Evolutionary conservation across 495 filamentous ascomycete genomes (phyloP).

Genomic region (Penicillium chermesinum): DNA sequence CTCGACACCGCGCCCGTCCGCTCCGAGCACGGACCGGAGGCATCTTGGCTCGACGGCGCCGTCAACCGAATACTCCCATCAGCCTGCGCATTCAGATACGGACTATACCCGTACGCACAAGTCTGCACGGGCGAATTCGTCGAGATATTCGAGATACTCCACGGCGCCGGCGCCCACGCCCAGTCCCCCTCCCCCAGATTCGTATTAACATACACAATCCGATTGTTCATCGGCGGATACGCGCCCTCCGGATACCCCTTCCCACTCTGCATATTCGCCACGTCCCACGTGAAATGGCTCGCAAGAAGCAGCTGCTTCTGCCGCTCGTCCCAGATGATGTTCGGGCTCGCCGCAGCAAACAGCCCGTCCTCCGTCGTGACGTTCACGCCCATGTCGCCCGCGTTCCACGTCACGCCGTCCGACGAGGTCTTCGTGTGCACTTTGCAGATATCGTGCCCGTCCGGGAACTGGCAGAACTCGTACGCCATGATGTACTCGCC

Average conservation of each 20-base stretch:
- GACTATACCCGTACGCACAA: conserved; percentile 1
- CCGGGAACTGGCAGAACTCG: conserved; percentile 1
- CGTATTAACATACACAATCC: neutral
- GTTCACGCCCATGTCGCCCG: neutral
- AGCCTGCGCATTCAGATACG: neutral
- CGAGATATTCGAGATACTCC: neutral
- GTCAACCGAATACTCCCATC: conserved; percentile 1
- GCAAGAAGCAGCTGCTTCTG: neutral
- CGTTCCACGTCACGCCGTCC: neutral
- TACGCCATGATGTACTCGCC: conserved; percentile 1
- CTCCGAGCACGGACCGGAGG: neutral
- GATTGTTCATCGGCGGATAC: neutral
- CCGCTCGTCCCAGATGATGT: neutral
- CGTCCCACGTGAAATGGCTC: neutral
- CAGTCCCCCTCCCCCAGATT: neutral
- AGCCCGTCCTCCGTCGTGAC: neutral
- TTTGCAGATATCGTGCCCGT: neutral
- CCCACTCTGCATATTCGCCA: neutral
- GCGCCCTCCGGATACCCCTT: neutral
- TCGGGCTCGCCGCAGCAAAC: neutral
- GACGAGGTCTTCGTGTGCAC: neutral
- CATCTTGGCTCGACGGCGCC: neutral
- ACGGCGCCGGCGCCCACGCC: conserved; percentile 1
- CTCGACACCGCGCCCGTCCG: neutral
- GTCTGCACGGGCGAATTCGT: neutral